A percentile compares a stretch with the other conserved stretches of the same genome.
These are phyloP conservation scores for Rhododendron vialii DNA, from an alignment of 148 eudicot species.

Conservation along the genomic window DNA sequence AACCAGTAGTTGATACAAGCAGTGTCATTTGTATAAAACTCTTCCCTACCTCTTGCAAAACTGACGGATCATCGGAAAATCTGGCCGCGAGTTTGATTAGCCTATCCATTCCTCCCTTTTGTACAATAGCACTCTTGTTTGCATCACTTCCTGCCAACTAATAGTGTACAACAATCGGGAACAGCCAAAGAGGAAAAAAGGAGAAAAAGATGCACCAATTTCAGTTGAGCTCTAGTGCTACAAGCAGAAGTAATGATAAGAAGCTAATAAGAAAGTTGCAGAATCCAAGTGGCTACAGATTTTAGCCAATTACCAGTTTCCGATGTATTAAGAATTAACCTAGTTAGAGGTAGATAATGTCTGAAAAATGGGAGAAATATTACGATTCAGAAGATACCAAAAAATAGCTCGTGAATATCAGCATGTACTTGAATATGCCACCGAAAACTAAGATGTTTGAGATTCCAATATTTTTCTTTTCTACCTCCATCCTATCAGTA, in stretches of 20 bases:
- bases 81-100: conserved; percentile 62
- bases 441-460: not conserved
- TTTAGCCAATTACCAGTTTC: not conserved
- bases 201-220: not conserved
- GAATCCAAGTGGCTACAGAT: not conserved
- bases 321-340: not conserved
- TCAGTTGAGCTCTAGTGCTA: not conserved
- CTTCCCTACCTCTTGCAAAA: conserved; percentile 79
- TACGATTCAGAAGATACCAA: not conserved
- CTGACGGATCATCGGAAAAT: conserved; percentile 77
- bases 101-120: conserved; percentile 74
- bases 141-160: conserved; percentile 98
- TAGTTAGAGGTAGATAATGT: not conserved
- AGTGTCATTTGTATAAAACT: not conserved
- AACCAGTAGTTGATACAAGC: not conserved
- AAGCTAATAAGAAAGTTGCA: not conserved
- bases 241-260: not conserved
- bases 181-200: not conserved
- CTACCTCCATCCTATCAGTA: not conserved
- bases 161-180: conserved; percentile 3
- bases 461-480: not conserved
- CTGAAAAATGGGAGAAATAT: not conserved
- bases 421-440: not conserved
- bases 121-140: conserved; percentile 73
- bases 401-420: not conserved